phyloP scores from a whole-genome alignment of 768 basidiomycete genomes.

The Paxillus ammoniavirescens region DNA sequence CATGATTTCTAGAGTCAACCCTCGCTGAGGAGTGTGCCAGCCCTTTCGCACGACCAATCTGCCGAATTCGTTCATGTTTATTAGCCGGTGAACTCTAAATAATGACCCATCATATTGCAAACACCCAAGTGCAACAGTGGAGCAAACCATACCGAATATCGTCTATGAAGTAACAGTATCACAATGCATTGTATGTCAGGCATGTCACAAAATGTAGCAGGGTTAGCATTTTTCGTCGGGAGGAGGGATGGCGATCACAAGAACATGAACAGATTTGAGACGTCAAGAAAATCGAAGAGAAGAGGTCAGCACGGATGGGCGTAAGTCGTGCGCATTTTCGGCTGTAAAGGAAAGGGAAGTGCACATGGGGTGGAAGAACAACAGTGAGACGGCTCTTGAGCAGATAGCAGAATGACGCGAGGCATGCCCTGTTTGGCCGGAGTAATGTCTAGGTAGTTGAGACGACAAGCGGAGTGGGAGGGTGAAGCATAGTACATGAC shows the following conservation, averaged over 20 bases:
- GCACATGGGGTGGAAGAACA: constrained; percentile 24
- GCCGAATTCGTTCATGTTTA: too few species aligned
- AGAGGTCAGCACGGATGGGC: constrained; percentile 2
- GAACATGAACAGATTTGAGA: constrained; percentile 11
- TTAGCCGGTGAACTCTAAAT: constrained; percentile 11
- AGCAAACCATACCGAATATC: constrained; percentile 26
- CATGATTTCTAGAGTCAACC: too few species aligned
- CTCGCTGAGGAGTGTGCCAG: too few species aligned
- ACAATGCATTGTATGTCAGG: constrained; percentile 34
- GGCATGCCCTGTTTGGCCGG: constrained; percentile 8
- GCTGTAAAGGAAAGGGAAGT: constrained; percentile 12
- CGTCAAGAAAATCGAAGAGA: constrained; percentile 29
- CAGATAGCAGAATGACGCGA: constrained; percentile 8
- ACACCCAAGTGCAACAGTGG: constrained; percentile 4
- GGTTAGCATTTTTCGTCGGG: constrained; percentile 21
- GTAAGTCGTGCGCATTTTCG: constrained; percentile 23
- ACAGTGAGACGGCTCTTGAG: constrained; percentile 21
- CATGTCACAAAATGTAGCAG: constrained; percentile 26
- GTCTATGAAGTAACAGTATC: constrained; percentile 23
- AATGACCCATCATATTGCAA: background rate
- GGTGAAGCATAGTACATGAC: constrained; percentile 25
- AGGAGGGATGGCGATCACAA: constrained; percentile 14
- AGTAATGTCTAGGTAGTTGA: constrained; percentile 12
- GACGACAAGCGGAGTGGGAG: constrained; percentile 28
- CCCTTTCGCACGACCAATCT: too few species aligned